Percentiles rank a stretch among this genome's conserved stretches.
Evolutionary conservation across 305 asterid genomes (phyloP).

Genomic region (Solanum hybrid): DNA sequence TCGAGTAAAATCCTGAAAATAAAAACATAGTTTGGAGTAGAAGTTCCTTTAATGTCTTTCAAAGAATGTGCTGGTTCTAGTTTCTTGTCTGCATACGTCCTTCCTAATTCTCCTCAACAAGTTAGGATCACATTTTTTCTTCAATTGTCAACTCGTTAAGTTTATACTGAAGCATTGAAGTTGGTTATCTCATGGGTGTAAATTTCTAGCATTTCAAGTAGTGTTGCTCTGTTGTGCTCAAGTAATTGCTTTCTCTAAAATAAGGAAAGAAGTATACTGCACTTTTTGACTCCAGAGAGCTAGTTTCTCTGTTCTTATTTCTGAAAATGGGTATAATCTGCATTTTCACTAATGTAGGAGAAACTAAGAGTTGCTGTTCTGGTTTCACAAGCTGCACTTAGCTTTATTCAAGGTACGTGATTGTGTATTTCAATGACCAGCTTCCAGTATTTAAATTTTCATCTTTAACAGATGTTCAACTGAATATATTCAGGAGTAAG

Average conservation of each 20-base stretch:
- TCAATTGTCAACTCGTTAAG: not conserved
- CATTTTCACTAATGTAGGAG: constrained; percentile 45
- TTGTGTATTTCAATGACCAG: not conserved
- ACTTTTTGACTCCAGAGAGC: not conserved
- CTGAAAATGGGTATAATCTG: not conserved
- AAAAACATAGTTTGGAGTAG: not conserved
- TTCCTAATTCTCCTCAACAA: not conserved
- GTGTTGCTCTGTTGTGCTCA: not conserved
- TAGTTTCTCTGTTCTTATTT: not conserved
- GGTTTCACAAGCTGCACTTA: constrained; percentile 93
- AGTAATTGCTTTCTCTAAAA: not conserved
- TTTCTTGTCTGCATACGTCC: not conserved
- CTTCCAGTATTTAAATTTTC: not conserved
- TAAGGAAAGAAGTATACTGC: not conserved
- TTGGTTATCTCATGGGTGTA: not conserved
- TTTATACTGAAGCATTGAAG: not conserved
- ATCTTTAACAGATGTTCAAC: constrained; percentile 6
- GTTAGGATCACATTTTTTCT: not conserved
- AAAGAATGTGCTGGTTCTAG: not conserved
- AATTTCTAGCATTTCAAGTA: not conserved
- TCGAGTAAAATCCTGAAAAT: not conserved
- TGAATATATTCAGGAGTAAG: constrained; percentile 53
- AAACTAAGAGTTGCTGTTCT: constrained; percentile 86
- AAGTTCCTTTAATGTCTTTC: not conserved
- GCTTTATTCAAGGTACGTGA: constrained; percentile 72